Base-by-base conservation (phyloP, 805 yeast genomes). In the Metschnikowia colocasiae region DNA sequence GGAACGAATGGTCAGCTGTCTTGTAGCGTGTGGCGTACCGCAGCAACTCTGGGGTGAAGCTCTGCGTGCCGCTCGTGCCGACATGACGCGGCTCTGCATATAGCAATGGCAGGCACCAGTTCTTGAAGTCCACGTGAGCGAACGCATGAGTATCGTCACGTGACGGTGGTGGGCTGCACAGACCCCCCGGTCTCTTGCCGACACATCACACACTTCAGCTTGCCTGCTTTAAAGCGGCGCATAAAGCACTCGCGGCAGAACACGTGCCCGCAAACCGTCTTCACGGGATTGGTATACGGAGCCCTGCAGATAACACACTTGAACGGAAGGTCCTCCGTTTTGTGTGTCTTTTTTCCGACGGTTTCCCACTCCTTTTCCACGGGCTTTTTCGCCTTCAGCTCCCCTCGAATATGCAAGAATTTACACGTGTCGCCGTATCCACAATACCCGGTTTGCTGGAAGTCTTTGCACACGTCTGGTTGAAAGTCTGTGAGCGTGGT, bases 341-440 rank as follows among this genome's bases (percentile, higher is more conserved):
- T 23, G 13, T 12, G 26, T 3, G n/a, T 15, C 6, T n/a, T 22
- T 13, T 29, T 35, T 52, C 34, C 58, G 52, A 68, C 75, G 23
- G 58, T 62, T 53, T 84, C 85, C 96, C 96, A 87, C 38, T 87
- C 95, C 49, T 73, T 74, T 23, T 75, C 62, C 6, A 83, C 62
- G 49, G 83, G 81, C 80, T 82, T 80, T 26, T 83, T 87, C 40
- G 82, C 82, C 46, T 75, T 78, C 67, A 83, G 85, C 59, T 88
- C 96, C 56, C 88, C 97, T 64, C 99, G 69, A 13, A 87, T 80
- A 62, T 94, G 99, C 30, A 92, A 63, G 63, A 94, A 94, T 68
- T 94, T 94, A 70, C 99, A 94, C 30, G 94, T 85, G 58, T 94
- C 99, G 7, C 99, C 99, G 62, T 85, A 94, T 5, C 97, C 97